Percentiles rank a stretch among this genome's conserved stretches.
Conservation (phyloP, 1,284 basidiomycete species). For the Tetrapyrgos nigripes region DNA sequence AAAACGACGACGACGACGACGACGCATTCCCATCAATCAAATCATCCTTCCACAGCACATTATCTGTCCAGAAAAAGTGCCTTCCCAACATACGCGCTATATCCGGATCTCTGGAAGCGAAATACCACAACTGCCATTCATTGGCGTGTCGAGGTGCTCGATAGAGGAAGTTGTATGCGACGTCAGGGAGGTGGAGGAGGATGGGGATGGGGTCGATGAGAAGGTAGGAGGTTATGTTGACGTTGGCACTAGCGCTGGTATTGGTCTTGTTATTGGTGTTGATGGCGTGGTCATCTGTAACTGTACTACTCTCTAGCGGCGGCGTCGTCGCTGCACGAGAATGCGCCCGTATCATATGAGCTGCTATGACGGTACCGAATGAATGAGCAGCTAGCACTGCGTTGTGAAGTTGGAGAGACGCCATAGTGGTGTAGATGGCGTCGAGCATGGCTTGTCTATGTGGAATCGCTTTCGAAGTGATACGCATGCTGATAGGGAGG, state of each 20-base stretch:
- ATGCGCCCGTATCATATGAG: slow-evolving; percentile 51
- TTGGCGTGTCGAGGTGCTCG: slow-evolving; percentile 56
- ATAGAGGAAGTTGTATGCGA: slow-evolving; percentile 73
- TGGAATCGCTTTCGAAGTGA: slow-evolving; percentile 54
- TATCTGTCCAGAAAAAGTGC: slow-evolving; percentile 71
- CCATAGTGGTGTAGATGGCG: slow-evolving; percentile 47
- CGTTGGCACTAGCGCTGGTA: too few relatives aligned
- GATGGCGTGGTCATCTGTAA: too few relatives aligned
- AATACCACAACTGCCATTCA: slow-evolving; percentile 75
- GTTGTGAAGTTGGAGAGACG: slow-evolving; percentile 43
- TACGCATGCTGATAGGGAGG: slow-evolving; percentile 64
- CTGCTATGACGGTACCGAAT: slow-evolving; percentile 65
- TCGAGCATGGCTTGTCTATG: slow-evolving; percentile 43
- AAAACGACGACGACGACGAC: too few relatives aligned
- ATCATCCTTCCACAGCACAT: slow-evolving; percentile 66
- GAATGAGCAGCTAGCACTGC: slow-evolving; percentile 63
- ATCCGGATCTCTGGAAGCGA: slow-evolving; percentile 67
- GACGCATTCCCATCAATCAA: slow-evolving; percentile 36
- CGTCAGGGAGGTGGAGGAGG: slow-evolving; percentile 62
- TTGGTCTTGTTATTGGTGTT: too few relatives aligned
- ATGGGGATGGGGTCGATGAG: slow-evolving; percentile 73
- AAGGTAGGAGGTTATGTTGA: slow-evolving; percentile 47
- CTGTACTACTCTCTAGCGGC: too few relatives aligned
- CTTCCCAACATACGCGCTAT: slow-evolving; percentile 61
- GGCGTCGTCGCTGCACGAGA: too few relatives aligned